These are phyloP conservation scores for Penicillium canescens DNA, from an alignment of 495 filamentous ascomycete genomes.

Conservation along the genomic window DNA sequence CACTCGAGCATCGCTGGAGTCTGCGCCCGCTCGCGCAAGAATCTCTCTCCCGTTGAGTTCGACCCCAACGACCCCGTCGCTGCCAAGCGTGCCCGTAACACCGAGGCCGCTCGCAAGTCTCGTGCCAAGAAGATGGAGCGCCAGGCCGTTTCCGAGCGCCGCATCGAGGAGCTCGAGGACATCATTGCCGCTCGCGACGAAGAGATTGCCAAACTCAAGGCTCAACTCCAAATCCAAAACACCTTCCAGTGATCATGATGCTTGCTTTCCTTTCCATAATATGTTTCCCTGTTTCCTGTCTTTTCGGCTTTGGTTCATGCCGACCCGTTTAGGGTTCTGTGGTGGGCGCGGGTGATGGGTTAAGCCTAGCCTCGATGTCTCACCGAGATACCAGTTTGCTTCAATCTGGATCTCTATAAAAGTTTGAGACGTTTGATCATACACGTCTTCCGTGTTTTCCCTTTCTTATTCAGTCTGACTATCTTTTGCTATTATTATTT, in stretches of 20 bases:
- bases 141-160: constrained; percentile 59
- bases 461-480: constrained; percentile 20
- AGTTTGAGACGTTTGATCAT: constrained; percentile 18
- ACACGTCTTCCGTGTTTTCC: constrained; percentile 18
- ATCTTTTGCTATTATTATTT: constrained; percentile 18
- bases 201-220: constrained; percentile 54
- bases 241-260: constrained; percentile 19
- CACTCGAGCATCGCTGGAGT: constrained; percentile 73
- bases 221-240: constrained; percentile 23
- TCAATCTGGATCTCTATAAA: constrained; percentile 18
- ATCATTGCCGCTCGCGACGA: constrained; percentile 56
- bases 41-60: constrained; percentile 69
- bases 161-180: constrained; percentile 51
- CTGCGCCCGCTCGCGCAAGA: constrained; percentile 69
- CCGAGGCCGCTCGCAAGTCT: constrained; percentile 91
- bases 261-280: constrained; percentile 8
- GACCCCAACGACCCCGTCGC: constrained; percentile 67
- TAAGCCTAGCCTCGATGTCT: constrained; percentile 32
- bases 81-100: constrained; percentile 94
- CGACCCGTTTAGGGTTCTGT: constrained; percentile 18
- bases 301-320: constrained; percentile 12
- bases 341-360: constrained; percentile 35
- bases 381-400: constrained; percentile 24
- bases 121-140: constrained; percentile 77
- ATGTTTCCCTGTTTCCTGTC: constrained; percentile 16